Base-by-base conservation (phyloP, 768 basidiomycete genomes). In the Boletus reticuloceps region DNA sequence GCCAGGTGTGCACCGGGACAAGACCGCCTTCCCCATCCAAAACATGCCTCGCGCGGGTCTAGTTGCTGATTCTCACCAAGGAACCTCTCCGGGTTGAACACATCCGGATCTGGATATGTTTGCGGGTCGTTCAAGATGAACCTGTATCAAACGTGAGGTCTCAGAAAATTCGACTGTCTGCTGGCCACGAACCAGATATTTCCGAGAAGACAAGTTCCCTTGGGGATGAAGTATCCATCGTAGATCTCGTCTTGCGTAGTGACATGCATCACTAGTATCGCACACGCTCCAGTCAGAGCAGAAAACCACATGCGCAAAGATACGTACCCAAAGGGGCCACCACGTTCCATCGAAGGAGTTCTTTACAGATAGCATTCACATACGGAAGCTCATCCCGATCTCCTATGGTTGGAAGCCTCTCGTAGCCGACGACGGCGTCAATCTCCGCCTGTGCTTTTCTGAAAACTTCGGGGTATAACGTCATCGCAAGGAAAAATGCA, bases 401-500 rank as follows among this genome's bases (percentile, higher is more conserved):
- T 1, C 31, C 11, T 1, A 62, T 37, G 1, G 50, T 54, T 3
- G 57, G 64, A 17, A 65, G 56, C 20, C 63, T 53, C 0, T 59
- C 48, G 1, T 20, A 7, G 8, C 60, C 60, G 4, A 65, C 22
- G 2, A 59, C 47, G 2, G 40, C 20, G 5, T 65, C 63, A 0
- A 64, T 14, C 34, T 63, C 64, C 5, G 37, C 50, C 16, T 59
- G 64, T 2, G 58, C 64, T 17, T 50, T 55, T 8, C 31, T 42
- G 5, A 48, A 16, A 14, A 54, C 42, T 0, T 63, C 50, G 0
- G 64, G 58, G 25, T 48, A 55, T 8, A 55, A 16, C 8, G 32
- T 51, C 61, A 63, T 63, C 3, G 50, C 64, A 19, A 65, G 60
- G 54, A 66, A 63, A 32, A 66, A 66, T 0, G 54, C 56, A 7